A percentile compares a stretch with the other conserved stretches of the same genome.
These are phyloP conservation scores for Chenopodium quinoa DNA, from an alignment of 148 eudicot species.

Conservation along the genomic window DNA sequence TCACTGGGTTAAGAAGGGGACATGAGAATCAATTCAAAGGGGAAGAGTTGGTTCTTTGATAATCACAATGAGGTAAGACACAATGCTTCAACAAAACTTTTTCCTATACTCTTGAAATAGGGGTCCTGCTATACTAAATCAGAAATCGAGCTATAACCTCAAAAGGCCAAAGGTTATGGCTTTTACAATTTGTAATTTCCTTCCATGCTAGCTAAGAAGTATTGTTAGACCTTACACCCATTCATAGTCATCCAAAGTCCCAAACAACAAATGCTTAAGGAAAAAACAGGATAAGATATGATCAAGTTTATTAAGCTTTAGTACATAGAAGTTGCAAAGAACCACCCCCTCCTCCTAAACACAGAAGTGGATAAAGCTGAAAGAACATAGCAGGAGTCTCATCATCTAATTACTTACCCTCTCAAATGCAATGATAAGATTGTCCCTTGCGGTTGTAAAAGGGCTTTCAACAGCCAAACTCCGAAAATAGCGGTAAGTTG, in stretches of 20 bases:
- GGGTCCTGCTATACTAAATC: background rate
- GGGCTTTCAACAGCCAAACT: conserved; percentile 93
- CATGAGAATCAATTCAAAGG: background rate
- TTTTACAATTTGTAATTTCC: background rate
- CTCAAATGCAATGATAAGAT: conserved; percentile 93
- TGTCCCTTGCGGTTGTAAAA: conserved; percentile 88
- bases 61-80: background rate
- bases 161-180: background rate
- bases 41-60: background rate
- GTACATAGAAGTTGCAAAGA: background rate
- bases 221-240: background rate
- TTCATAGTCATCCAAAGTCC: background rate
- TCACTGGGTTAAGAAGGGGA: background rate
- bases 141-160: background rate
- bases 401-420: conserved; percentile 45
- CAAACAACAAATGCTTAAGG: background rate
- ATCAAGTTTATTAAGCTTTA: background rate
- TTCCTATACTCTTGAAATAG: background rate
- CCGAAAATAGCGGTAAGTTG: conserved; percentile 84
- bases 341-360: background rate
- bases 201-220: background rate
- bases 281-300: too few species aligned
- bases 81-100: background rate
- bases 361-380: background rate
- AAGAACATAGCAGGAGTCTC: background rate